A percentile compares a stretch with the other conserved stretches of the same genome.
Evolutionary conservation across 1,284 basidiomycete genomes (phyloP).

Genomic region (Xerocomus amazonicus): DNA sequence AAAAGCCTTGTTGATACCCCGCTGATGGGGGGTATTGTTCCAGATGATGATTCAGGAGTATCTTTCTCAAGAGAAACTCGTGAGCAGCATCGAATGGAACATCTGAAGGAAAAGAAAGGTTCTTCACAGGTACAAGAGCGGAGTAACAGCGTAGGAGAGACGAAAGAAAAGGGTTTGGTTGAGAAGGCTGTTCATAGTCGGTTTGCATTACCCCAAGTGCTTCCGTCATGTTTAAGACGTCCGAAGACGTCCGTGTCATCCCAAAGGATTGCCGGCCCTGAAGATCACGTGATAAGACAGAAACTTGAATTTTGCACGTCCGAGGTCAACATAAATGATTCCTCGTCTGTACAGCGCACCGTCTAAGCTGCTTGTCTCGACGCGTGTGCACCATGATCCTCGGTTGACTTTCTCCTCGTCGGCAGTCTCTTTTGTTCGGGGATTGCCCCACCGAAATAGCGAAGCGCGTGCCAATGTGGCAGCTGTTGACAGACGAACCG

Average conservation of each 20-base stretch:
- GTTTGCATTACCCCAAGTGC: no score
- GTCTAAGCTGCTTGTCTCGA: constrained; percentile 7
- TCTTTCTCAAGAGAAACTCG: constrained; percentile 47
- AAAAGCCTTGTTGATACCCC: constrained; percentile 61
- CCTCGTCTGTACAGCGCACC: constrained; percentile 14
- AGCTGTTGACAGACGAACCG: no score
- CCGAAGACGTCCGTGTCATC: no score
- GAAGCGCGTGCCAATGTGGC: no score
- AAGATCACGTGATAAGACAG: constrained; percentile 26
- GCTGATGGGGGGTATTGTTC: constrained; percentile 54
- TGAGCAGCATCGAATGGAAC: constrained; percentile 41
- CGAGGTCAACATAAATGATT: constrained; percentile 19
- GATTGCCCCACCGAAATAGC: no score
- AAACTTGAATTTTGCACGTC: constrained; percentile 13
- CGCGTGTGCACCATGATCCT: constrained; percentile 8
- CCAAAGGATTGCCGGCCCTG: constrained; percentile 10
- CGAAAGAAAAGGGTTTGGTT: constrained; percentile 28
- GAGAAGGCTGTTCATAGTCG: neutral
- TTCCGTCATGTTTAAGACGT: no score
- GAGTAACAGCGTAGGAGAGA: constrained; percentile 50
- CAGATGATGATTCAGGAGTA: constrained; percentile 54
- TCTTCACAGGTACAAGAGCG: constrained; percentile 45
- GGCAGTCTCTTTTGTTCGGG: no score
- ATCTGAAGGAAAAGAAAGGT: constrained; percentile 38
- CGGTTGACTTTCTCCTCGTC: neutral